These are phyloP conservation scores for Parmales sp. DNA, from an alignment of 108 stramenopile genomes.

Conservation along the genomic window DNA sequence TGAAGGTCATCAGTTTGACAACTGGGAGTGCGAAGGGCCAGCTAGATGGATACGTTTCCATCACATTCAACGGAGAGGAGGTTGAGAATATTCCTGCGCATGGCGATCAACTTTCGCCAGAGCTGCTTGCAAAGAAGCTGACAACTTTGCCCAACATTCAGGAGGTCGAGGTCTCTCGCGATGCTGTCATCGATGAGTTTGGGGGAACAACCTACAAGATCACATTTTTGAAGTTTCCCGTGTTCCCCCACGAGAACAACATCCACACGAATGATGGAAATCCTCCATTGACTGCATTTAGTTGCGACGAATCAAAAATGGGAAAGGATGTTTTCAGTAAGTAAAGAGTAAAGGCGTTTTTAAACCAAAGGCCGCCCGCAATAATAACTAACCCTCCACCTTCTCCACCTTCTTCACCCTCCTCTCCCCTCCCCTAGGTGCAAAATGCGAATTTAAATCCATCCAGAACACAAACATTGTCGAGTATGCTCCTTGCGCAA, in stretches of 20 bases:
- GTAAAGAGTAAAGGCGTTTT: too few species aligned
- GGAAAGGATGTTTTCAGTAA: not conserved
- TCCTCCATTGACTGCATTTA: not conserved
- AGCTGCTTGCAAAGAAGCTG: not conserved
- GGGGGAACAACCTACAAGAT: not conserved
- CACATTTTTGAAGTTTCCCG: not conserved
- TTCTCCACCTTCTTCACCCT: too few species aligned
- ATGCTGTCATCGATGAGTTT: not conserved
- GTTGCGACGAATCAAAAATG: not conserved
- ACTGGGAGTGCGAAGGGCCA: not conserved
- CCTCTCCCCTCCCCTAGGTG: too few species aligned
- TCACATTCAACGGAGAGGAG: not conserved
- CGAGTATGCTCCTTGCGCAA: conserved; percentile 18
- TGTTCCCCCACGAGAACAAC: not conserved
- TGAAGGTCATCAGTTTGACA: not conserved
- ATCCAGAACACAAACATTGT: not conserved
- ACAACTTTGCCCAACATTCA: not conserved
- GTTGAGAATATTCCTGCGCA: not conserved
- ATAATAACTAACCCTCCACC: too few species aligned
- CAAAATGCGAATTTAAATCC: not conserved
- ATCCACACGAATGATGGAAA: not conserved
- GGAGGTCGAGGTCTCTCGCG: not conserved
- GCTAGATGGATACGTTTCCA: not conserved
- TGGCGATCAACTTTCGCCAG: not conserved
- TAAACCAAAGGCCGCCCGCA: too few species aligned